Conservation (phyloP, 768 basidiomycete species). For the Scleroderma bovista region DNA sequence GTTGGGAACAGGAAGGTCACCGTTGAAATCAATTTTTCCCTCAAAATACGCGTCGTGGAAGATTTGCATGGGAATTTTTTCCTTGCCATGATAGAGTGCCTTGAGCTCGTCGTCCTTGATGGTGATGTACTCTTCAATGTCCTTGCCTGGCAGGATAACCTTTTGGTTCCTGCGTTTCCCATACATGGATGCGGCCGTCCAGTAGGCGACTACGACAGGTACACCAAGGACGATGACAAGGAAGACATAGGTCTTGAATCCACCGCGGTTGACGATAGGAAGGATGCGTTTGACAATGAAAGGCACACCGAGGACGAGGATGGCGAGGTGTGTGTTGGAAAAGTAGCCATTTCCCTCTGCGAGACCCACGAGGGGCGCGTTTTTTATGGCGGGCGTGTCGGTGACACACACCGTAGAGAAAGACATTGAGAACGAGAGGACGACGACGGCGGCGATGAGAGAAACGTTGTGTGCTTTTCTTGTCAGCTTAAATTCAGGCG, state of each 20-base stretch:
- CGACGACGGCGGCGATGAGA: conserved; percentile 12
- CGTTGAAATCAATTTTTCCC: conserved; percentile 93
- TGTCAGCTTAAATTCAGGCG: conserved; percentile 11
- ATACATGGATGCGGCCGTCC: conserved; percentile 80
- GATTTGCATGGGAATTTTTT: conserved; percentile 95
- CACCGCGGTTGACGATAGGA: conserved; percentile 78
- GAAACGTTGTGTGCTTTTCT: too few relatives aligned
- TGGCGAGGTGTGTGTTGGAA: conserved; percentile 75
- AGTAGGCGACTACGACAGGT: conserved; percentile 82
- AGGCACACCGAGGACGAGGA: conserved; percentile 72
- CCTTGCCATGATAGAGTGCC: conserved; percentile 71
- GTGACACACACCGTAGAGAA: conserved; percentile 53
- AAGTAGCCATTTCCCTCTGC: conserved; percentile 85
- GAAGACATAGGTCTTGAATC: conserved; percentile 83
- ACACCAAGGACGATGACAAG: conserved; percentile 67
- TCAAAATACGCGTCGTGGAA: conserved; percentile 99
- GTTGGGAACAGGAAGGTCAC: conserved; percentile 38
- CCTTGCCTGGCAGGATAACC: conserved; percentile 75
- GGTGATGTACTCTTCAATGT: conserved; percentile 86
- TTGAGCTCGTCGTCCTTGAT: conserved; percentile 83
- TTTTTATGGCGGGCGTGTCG: conserved; percentile 73
- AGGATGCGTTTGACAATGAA: conserved; percentile 78
- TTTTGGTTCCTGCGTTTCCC: conserved; percentile 82
- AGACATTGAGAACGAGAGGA: conserved; percentile 26
- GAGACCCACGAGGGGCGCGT: conserved; percentile 76